Conservation (phyloP, 345 rosid species). For the Arabis hirsuta region DNA sequence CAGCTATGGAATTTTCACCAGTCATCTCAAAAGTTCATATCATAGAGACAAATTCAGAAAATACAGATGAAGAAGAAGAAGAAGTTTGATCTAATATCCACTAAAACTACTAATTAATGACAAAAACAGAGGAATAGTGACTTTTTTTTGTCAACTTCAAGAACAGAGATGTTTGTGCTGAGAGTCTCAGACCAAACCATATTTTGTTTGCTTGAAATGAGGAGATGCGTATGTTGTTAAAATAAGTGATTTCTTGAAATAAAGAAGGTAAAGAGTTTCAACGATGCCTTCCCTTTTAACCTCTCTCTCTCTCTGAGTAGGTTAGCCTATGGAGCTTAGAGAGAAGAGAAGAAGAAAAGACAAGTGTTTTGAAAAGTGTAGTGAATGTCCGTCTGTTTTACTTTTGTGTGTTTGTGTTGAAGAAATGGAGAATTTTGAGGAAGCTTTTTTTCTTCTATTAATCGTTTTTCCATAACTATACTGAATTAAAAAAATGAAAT, state of each 20-base stretch:
- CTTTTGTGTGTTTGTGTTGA: constrained; percentile 39
- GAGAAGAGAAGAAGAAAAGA: constrained; percentile 31
- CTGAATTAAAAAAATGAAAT: not conserved
- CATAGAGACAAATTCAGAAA: too few species aligned
- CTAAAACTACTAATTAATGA: constrained; percentile 9
- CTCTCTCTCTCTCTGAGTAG: constrained; percentile 30
- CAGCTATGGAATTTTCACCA: too few species aligned
- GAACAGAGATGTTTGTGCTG: constrained; percentile 35
- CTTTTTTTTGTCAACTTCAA: constrained; percentile 38
- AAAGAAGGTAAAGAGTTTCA: constrained; percentile 35
- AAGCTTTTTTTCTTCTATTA: not conserved
- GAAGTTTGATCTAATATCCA: not conserved
- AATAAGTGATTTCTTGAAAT: constrained; percentile 11
- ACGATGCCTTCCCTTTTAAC: constrained; percentile 46
- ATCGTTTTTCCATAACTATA: not conserved
- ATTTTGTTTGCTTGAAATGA: constrained; percentile 10
- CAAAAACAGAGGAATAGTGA: constrained; percentile 22
- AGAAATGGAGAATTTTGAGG: constrained; percentile 40
- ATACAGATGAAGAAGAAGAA: too few species aligned
- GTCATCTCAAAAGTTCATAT: too few species aligned
- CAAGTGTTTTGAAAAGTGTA: constrained; percentile 38
- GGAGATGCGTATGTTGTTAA: constrained; percentile 23
- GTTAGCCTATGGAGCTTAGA: constrained; percentile 43
- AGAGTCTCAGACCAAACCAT: constrained; percentile 40
- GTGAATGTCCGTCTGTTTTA: constrained; percentile 40